These are phyloP conservation scores for Mycena haematopus DNA, from an alignment of 768 basidiomycete species.

Conservation along the genomic window DNA sequence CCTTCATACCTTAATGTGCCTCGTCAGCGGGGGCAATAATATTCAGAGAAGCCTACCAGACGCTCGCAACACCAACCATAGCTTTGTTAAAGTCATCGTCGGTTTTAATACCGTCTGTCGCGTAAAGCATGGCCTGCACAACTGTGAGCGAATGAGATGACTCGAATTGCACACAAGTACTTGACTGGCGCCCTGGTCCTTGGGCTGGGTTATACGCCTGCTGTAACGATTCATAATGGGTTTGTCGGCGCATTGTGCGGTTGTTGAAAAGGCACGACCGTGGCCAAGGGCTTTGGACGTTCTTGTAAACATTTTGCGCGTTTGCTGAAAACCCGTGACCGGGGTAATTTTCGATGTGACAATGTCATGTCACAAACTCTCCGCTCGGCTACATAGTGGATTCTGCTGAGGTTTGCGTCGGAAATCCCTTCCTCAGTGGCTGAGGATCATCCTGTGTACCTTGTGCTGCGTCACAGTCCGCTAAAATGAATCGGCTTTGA, in stretches of 20 bases:
- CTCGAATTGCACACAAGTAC: constrained; percentile 40
- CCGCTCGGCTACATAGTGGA: too few relatives aligned
- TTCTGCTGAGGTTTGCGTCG: too few relatives aligned
- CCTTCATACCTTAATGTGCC: constrained; percentile 85
- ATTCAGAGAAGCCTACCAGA: constrained; percentile 72
- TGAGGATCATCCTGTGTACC: too few relatives aligned
- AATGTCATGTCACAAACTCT: background rate
- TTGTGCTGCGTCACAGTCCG: too few relatives aligned
- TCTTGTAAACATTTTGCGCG: constrained; percentile 16
- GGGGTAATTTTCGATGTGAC: background rate
- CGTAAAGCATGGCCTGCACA: constrained; percentile 94
- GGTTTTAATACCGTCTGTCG: constrained; percentile 86
- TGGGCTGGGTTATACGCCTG: constrained; percentile 84
- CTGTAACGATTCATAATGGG: constrained; percentile 74
- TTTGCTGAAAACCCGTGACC: background rate
- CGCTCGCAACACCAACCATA: constrained; percentile 96
- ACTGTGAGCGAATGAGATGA: constrained; percentile 23
- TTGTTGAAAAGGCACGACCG: constrained; percentile 31
- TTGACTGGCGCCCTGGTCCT: constrained; percentile 96
- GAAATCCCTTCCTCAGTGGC: too few relatives aligned
- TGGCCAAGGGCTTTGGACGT: constrained; percentile 12
- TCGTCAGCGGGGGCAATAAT: constrained; percentile 27
- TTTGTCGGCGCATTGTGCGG: constrained; percentile 46
- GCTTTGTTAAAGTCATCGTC: constrained; percentile 92
- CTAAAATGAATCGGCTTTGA: too few relatives aligned